These are phyloP conservation scores for Arabidopsis suecica DNA, from an alignment of 345 rosid species.

Conservation along the genomic window DNA sequence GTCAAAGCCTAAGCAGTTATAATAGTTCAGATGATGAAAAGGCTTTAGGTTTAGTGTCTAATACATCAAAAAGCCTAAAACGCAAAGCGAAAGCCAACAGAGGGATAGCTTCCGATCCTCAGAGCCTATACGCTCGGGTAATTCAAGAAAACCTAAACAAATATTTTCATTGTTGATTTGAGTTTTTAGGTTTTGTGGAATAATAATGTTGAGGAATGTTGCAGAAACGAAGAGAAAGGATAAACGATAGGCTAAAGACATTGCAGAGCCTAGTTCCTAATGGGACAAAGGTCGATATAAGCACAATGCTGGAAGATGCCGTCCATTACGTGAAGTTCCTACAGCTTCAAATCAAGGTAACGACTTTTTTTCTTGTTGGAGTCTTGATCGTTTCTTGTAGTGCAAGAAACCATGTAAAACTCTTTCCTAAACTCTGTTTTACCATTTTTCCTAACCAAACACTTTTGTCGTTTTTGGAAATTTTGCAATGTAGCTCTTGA, in stretches of 20 bases:
- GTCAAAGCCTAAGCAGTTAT: background rate
- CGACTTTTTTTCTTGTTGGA: background rate
- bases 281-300: constrained; percentile 55
- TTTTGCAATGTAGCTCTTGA: constrained; percentile 61
- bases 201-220: background rate
- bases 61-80: constrained; percentile 17
- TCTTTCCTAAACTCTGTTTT: background rate
- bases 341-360: constrained; percentile 16
- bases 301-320: constrained; percentile 23
- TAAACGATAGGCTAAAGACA: constrained; percentile 72
- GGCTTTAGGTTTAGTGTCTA: background rate
- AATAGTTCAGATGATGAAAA: constrained; percentile 3
- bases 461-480: constrained; percentile 4
- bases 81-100: constrained; percentile 65
- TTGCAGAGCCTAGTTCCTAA: constrained; percentile 88
- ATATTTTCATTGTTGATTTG: background rate
- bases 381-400: constrained; percentile 2
- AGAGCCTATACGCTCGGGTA: constrained; percentile 94
- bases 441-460: background rate
- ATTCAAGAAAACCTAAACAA: background rate
- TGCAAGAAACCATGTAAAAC: background rate
- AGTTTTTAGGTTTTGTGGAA: background rate
- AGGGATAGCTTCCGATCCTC: constrained; percentile 89
- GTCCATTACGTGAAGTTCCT: constrained; percentile 19
- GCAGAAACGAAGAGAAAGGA: constrained; percentile 84